Base-by-base conservation (phyloP, 306 rosid species). In the Quercus ilex region DNA sequence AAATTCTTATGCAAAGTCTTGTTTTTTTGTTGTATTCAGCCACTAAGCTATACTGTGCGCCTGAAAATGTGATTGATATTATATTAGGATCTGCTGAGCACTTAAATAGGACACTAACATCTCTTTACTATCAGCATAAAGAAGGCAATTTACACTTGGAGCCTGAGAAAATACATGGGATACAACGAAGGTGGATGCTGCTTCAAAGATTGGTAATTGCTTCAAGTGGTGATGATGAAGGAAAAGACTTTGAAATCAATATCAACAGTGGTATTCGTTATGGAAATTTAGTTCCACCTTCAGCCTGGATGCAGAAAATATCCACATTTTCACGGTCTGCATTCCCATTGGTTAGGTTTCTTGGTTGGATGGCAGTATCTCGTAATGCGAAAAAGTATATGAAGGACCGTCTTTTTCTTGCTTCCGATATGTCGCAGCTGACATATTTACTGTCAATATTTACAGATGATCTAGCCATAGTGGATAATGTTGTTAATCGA, bases 361-460 rank as follows among this genome's bases (percentile, higher is more conserved):
- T 94, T 79, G 97, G 98, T 75, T 94, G 98, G 98, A 94, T 94
- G 98, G 98, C 98, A 64, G 89, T 94, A 75, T 92, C 97, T 79
- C 96, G 90, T 75, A 94, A 90, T 88, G 97, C 97, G 71, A 90
- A 87, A 74, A 90, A 88, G 73, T 94, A 88, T 74, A 80, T 85
- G 75, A 89, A 88, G 79, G 98, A 94, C 74, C 85, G 57, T 26
- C 80, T 86, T 79, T 88, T 88, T 79, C 94, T 94, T 88, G 97
- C 97, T 78, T 89, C 90, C 18, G 94, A 92, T 87, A 75, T 94
- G 76, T 88, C 90, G 46, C 96, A 94, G 88, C 76, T 94, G 81
- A 88, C 94, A 62, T 65, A 64, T 76, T 82, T 92, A 58, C 87
- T 92, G 78, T 87, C 93, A 57, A 83, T 92, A 84, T 94, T 92